These are phyloP conservation scores for Actinidia arguta DNA, from an alignment of 179 eudicot species.

Conservation along the genomic window DNA sequence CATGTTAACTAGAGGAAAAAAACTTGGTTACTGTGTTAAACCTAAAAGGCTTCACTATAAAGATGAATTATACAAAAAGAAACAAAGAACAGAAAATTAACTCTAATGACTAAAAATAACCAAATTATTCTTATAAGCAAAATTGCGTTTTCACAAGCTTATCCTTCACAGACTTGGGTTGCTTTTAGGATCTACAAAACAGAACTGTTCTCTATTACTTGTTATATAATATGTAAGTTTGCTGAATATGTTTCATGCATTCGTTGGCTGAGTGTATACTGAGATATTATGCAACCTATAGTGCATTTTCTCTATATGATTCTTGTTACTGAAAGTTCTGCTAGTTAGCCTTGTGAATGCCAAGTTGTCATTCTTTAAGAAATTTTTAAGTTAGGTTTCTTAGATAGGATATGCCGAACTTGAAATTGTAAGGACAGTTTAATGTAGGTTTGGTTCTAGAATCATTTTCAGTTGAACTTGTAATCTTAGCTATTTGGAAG, in stretches of 20 bases:
- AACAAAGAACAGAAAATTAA: too few species aligned
- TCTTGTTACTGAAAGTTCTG: background rate
- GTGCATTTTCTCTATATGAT: background rate
- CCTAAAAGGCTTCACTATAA: too few species aligned
- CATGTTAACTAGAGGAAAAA: too few species aligned
- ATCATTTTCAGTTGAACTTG: slow-evolving; percentile 54
- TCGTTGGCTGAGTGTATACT: background rate
- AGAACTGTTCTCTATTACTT: too few species aligned
- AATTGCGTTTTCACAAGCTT: too few species aligned
- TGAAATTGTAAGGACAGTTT: slow-evolving; percentile 26
- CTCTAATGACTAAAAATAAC: too few species aligned
- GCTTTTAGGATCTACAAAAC: too few species aligned
- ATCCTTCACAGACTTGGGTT: too few species aligned
- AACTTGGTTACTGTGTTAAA: too few species aligned
- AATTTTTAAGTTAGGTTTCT: background rate
- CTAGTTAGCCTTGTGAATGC: background rate
- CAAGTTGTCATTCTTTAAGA: background rate
- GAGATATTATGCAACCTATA: background rate
- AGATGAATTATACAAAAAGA: too few species aligned
- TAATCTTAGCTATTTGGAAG: slow-evolving; percentile 58
- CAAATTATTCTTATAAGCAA: too few species aligned
- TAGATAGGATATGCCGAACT: background rate
- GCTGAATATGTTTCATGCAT: background rate
- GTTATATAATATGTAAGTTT: too few species aligned
- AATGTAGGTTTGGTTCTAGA: slow-evolving; percentile 48